Evolutionary conservation across 2,329 filamentous ascomycete genomes (phyloP), one percentile per base, ranked within the genome.

Genomic region (Chaetomiaceae sp.): DNA sequence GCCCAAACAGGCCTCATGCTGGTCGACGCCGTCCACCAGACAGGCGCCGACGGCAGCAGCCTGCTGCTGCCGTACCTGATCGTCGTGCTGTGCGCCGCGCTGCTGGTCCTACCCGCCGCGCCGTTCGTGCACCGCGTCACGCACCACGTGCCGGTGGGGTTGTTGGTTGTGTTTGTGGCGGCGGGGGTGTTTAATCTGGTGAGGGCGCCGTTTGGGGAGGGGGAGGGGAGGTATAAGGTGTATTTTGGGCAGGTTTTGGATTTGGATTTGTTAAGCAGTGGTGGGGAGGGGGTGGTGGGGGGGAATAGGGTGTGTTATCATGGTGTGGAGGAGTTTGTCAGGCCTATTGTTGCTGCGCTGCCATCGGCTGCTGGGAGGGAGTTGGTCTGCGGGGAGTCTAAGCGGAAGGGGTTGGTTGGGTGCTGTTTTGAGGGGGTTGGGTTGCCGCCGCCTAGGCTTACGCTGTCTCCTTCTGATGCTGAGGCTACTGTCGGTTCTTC

Each of bases 71-170:
- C 90, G 5, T 90, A 96, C 65, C 64, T 95, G 13, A 67, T 81
- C 31, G 77, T 90, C 37, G 83, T 85, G 0, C 64, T 76, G 6
- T 76, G 92, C 55, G 83, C 83, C 12, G 79, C 89, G 1, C 64
- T 96, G 1, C 64, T 96, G 0, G 70, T 96, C 16, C 72, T 89
- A 1, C 93, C 93, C 0, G 67, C 89, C 3, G 79, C 84, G 0
- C 93, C 93, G 0, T 95, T 95, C 64, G 76, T 96, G 35, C 91
- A 97, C 66, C 85, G 92, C 38, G 82, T 93, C 56, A 89, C 85
- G 1, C 86, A 87, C 64, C 89, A 95, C 53, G 67, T 97, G 4
- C 91, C 93, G 0, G 71, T 85, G 0, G 83, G 95, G 60, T 68
- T 96, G 14, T 74, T 95, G 23, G 64, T 85, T 12, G 72, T 96